Conservation (phyloP, 768 basidiomycete species). For the Rhizopogon vinicolor region DNA sequence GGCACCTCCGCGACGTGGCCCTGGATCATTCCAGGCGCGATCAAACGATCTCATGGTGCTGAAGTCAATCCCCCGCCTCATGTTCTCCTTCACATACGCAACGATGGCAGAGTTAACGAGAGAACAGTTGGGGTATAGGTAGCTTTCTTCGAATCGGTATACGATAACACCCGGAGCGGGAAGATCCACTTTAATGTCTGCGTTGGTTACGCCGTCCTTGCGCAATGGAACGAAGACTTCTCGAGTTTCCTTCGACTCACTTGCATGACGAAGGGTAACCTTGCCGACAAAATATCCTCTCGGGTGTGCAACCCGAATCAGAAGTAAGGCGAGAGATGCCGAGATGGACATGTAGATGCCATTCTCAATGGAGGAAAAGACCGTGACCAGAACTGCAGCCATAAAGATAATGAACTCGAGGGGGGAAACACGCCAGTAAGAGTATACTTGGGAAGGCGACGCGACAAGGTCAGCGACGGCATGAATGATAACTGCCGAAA, state of each 20-base stretch:
- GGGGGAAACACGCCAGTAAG: conserved; percentile 92
- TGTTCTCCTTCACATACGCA: conserved; percentile 74
- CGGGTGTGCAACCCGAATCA: conserved; percentile 84
- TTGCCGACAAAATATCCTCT: conserved; percentile 90
- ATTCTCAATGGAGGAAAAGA: conserved; percentile 93
- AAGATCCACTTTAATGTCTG: conserved; percentile 64
- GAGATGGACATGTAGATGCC: conserved; percentile 86
- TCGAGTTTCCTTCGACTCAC: conserved; percentile 37
- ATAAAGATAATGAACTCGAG: conserved; percentile 88
- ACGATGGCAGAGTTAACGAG: conserved; percentile 68
- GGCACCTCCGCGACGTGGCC: conserved; percentile 48
- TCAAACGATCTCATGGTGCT: conserved; percentile 59
- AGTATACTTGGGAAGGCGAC: conserved; percentile 73
- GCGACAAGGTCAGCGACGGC: conserved; percentile 88
- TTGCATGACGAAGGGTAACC: conserved; percentile 49
- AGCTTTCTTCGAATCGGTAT: conserved; percentile 90
- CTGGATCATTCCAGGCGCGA: conserved; percentile 93
- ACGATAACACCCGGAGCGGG: conserved; percentile 86
- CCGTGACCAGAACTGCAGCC: conserved; percentile 82
- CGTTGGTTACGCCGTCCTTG: conserved; percentile 57
- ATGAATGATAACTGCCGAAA: conserved; percentile 95
- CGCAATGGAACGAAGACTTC: conserved; percentile 83
- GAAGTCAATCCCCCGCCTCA: conserved; percentile 73
- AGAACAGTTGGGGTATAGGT: conserved; percentile 78
- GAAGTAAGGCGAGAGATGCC: conserved; percentile 74